phyloP scores from a whole-genome alignment of 805 yeast genomes.

The Metschnikowia kofuensis region DNA sequence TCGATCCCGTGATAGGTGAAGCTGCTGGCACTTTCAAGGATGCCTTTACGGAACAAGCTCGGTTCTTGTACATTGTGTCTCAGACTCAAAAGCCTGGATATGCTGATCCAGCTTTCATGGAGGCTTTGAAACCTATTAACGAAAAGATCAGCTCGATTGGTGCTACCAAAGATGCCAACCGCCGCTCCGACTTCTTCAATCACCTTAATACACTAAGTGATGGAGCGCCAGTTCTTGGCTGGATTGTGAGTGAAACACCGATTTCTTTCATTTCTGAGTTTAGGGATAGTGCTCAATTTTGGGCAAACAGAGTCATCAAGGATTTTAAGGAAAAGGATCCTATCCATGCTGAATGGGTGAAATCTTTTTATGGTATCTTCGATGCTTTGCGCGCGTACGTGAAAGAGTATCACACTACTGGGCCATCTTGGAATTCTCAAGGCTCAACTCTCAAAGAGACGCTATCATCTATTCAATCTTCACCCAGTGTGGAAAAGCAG shows the following conservation, averaged over 20 bases:
- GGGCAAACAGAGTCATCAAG: slow-evolving; percentile 88
- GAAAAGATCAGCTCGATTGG: slow-evolving; percentile 54
- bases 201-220: slow-evolving; percentile 84
- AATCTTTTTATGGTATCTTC: slow-evolving; percentile 56
- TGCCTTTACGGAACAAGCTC: slow-evolving; percentile 60
- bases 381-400: slow-evolving; percentile 71
- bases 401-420: slow-evolving; percentile 76
- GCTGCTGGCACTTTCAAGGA: slow-evolving; percentile 47
- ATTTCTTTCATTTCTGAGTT: slow-evolving; percentile 74
- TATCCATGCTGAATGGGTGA: slow-evolving; percentile 79
- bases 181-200: slow-evolving; percentile 61
- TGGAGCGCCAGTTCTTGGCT: slow-evolving; percentile 85
- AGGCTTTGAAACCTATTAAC: slow-evolving; percentile 68
- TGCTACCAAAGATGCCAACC: slow-evolving; percentile 69
- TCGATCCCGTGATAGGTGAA: slow-evolving; percentile 58
- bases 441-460: slow-evolving; percentile 59
- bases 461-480: slow-evolving; percentile 23
- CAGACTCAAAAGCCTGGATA: slow-evolving; percentile 64
- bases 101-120: slow-evolving; percentile 50
- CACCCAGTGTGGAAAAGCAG: slow-evolving; percentile 21
- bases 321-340: slow-evolving; percentile 73
- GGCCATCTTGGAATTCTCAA: slow-evolving; percentile 70
- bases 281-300: slow-evolving; percentile 89
- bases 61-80: slow-evolving; percentile 56
- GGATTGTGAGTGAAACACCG: slow-evolving; percentile 82